Percentiles rank a stretch among this genome's conserved stretches.
phyloP scores from a whole-genome alignment of 2,329 filamentous ascomycete species.

The Corynespora cassiicola region DNA sequence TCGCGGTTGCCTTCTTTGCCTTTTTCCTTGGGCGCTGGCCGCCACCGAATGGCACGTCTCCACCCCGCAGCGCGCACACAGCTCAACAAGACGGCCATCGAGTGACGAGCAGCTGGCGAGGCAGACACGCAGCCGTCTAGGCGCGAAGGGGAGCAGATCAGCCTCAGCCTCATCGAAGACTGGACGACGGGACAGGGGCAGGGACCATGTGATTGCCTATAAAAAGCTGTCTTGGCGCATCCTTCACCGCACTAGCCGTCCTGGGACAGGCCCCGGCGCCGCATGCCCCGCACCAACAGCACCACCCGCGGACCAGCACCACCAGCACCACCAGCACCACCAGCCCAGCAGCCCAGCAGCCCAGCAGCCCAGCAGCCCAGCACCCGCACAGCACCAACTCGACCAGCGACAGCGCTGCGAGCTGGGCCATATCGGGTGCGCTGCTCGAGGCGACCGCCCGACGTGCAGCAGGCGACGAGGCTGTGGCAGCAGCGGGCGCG shows the following conservation, averaged over 20 bases:
- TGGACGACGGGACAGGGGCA: neutral
- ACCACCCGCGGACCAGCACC: too few relatives aligned
- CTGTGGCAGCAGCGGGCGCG: slow-evolving; percentile 7
- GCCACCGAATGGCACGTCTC: slow-evolving; percentile 1
- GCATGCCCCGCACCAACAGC: slow-evolving; percentile 2
- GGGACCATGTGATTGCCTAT: slow-evolving; percentile 17
- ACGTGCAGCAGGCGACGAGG: slow-evolving; percentile 8
- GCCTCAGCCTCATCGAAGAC: slow-evolving; percentile 17
- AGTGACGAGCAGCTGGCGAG: slow-evolving; percentile 8
- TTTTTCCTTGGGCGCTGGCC: too few relatives aligned
- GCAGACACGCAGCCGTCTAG: slow-evolving; percentile 11
- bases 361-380: too few relatives aligned
- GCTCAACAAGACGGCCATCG: neutral
- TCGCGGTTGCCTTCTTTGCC: slow-evolving; percentile 4
- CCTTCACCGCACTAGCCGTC: slow-evolving; percentile 12
- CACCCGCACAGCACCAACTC: too few relatives aligned
- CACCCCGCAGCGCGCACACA: slow-evolving; percentile 1
- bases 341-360: too few relatives aligned
- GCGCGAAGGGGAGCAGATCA: slow-evolving; percentile 7
- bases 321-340: too few relatives aligned
- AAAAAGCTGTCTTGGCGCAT: slow-evolving; percentile 17
- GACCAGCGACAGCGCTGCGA: too few relatives aligned
- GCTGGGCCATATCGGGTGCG: too few relatives aligned
- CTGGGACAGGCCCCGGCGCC: slow-evolving; percentile 3
- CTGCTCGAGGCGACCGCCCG: slow-evolving; percentile 2